These are phyloP conservation scores for Calonectria henricotiae DNA, from an alignment of 2,329 filamentous ascomycete genomes.

Conservation along the genomic window DNA sequence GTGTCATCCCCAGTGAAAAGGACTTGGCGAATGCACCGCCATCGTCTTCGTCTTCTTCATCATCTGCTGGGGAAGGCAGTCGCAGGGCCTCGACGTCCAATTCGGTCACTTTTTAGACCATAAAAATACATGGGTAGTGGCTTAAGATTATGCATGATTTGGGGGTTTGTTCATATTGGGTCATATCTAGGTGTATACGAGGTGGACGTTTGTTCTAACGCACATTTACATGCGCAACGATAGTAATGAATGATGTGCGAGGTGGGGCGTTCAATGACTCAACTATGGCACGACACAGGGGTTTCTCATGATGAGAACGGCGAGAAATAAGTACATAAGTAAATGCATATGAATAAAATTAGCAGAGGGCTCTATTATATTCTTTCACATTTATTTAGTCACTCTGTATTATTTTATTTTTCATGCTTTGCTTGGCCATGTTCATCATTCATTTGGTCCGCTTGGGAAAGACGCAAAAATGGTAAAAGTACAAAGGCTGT, in stretches of 20 bases:
- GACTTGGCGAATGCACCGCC: constrained; percentile 57
- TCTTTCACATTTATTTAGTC: neutral
- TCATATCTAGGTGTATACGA: neutral
- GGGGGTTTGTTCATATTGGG: neutral
- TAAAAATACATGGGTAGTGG: constrained; percentile 17
- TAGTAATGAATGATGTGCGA: constrained; percentile 34
- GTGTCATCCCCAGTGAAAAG: constrained; percentile 77
- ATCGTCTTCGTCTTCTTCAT: constrained; percentile 51
- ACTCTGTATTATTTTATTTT: neutral
- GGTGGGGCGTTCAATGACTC: constrained; percentile 1
- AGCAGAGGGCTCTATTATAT: neutral
- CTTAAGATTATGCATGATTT: neutral
- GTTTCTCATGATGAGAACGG: neutral
- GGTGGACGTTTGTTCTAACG: neutral
- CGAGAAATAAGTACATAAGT: neutral
- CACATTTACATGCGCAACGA: constrained; percentile 8
- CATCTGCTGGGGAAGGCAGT: constrained; percentile 46
- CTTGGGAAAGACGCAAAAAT: neutral
- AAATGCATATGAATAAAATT: neutral
- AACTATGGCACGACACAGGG: neutral
- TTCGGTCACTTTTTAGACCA: constrained; percentile 38
- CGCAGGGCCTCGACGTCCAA: constrained; percentile 49
- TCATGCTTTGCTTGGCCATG: neutral
- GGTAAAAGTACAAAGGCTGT: constrained; percentile 42
- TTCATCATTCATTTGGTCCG: neutral